These are phyloP conservation scores for Hymenochaete sp. DNA, from an alignment of 1,284 basidiomycete species.

Conservation along the genomic window DNA sequence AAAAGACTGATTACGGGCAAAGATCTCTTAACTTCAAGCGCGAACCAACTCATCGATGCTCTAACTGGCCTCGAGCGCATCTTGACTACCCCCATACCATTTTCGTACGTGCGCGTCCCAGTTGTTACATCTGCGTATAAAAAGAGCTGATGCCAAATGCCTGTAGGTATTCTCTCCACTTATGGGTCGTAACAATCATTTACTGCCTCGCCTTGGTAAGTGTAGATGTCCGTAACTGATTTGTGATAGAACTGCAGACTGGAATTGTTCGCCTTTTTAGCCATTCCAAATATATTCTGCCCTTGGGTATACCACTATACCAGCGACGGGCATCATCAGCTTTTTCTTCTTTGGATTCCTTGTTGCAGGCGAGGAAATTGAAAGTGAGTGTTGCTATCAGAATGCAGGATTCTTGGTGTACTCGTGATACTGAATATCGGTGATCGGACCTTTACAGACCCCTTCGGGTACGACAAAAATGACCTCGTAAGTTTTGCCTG, in stretches of 20 bases:
- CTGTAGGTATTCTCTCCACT: slow-evolving; percentile 50
- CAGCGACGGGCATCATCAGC: slow-evolving; percentile 41
- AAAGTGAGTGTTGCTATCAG: slow-evolving; percentile 40
- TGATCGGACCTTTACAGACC: no score
- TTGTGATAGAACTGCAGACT: not conserved
- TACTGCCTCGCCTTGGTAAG: slow-evolving; percentile 50
- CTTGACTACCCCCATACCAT: slow-evolving; percentile 72
- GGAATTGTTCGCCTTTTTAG: slow-evolving; percentile 29
- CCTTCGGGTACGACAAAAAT: slow-evolving; percentile 62
- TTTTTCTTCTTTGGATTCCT: slow-evolving; percentile 67
- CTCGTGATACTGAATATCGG: no score
- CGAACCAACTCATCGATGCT: slow-evolving; percentile 57
- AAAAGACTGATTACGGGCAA: slow-evolving; percentile 5
- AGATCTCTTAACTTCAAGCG: slow-evolving; percentile 45
- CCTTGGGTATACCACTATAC: slow-evolving; percentile 60
- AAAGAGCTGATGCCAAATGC: not conserved
- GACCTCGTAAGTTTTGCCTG: slow-evolving; percentile 41
- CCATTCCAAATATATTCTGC: slow-evolving; percentile 62
- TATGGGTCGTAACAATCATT: slow-evolving; percentile 54
- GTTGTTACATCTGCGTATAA: not conserved
- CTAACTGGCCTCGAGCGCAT: slow-evolving; percentile 68
- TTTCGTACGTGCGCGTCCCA: slow-evolving; percentile 41
- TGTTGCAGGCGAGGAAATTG: slow-evolving; percentile 62
- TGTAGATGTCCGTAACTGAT: slow-evolving; percentile 31
- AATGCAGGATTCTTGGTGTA: no score